Percentiles rank a stretch among this genome's conserved stretches.
These are phyloP conservation scores for Termitomyces sp. DNA, from an alignment of 768 basidiomycete genomes.

Conservation along the genomic window DNA sequence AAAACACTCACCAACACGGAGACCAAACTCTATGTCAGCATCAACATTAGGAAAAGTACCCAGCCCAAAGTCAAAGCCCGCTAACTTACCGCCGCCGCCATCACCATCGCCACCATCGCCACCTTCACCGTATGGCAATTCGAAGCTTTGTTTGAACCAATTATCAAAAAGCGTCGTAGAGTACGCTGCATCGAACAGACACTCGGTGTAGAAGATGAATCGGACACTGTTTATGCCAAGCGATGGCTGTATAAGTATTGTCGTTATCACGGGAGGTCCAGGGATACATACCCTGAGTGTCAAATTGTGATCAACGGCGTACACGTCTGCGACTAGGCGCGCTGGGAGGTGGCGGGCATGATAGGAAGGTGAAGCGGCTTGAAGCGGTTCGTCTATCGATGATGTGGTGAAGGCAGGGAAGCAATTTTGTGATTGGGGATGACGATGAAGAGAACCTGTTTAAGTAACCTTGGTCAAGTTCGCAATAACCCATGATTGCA, in stretches of 20 bases:
- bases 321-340: slow-evolving; percentile 28
- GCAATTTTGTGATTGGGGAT: background rate
- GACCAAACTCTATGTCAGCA: background rate
- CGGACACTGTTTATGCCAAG: slow-evolving; percentile 21
- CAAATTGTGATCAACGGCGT: slow-evolving; percentile 29
- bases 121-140: slow-evolving; percentile 20
- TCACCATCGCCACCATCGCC: slow-evolving; percentile 12
- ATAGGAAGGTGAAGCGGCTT: background rate
- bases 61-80: slow-evolving; percentile 22
- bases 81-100: slow-evolving; percentile 10
- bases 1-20: background rate
- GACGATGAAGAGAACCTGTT: no score
- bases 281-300: slow-evolving; percentile 2
- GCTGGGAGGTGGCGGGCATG: background rate
- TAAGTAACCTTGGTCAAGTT: background rate
- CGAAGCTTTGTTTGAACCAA: slow-evolving; percentile 28
- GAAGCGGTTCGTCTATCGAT: slow-evolving; percentile 2
- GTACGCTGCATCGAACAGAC: slow-evolving; percentile 8
- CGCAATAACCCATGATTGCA: background rate
- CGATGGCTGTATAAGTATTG: slow-evolving; percentile 15
- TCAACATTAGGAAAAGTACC: background rate
- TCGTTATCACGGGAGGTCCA: slow-evolving; percentile 19
- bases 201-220: slow-evolving; percentile 16
- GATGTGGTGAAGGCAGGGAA: slow-evolving; percentile 9
- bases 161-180: slow-evolving; percentile 21